These are phyloP conservation scores for Salix brachista DNA, from an alignment of 345 rosid species.

Conservation along the genomic window DNA sequence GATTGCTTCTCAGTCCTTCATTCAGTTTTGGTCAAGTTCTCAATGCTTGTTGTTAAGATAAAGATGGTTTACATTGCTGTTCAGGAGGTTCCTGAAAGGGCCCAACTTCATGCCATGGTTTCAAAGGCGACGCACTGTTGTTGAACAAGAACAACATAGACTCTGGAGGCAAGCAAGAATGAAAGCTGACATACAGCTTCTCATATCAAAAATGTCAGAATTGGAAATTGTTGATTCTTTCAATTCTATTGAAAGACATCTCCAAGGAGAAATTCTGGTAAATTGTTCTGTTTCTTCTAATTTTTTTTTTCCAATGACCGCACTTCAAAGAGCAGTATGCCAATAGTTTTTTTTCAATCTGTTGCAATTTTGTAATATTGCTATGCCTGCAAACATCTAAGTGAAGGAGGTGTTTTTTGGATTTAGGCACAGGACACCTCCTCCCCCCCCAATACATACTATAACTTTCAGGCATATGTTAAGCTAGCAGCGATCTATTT, in stretches of 20 bases:
- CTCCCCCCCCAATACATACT: too few species aligned
- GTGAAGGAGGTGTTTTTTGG: background rate
- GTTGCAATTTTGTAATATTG: background rate
- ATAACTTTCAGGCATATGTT: too few species aligned
- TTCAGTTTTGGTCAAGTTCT: background rate
- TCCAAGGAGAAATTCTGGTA: conserved; percentile 68
- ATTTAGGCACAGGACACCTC: too few species aligned
- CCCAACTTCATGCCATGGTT: conserved; percentile 97
- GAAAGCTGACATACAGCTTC: conserved; percentile 61
- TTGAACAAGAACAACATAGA: conserved; percentile 81
- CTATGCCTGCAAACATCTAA: background rate
- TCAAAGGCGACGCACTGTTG: conserved; percentile 68
- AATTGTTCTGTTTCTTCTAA: background rate
- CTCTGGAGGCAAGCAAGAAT: conserved; percentile 85
- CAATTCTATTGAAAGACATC: conserved; percentile 78
- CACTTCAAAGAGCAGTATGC: background rate
- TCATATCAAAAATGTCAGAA: conserved; percentile 70
- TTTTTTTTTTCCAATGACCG: background rate
- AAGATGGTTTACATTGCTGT: conserved; percentile 17
- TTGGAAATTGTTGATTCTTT: conserved; percentile 89
- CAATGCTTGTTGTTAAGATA: conserved; percentile 13
- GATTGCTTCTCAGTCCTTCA: background rate
- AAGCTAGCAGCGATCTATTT: too few species aligned
- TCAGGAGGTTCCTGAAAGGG: conserved; percentile 85
- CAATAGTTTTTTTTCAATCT: background rate